Base-by-base conservation (phyloP, 1,139 yeast species). In the Yamadazyma sp. region DNA sequence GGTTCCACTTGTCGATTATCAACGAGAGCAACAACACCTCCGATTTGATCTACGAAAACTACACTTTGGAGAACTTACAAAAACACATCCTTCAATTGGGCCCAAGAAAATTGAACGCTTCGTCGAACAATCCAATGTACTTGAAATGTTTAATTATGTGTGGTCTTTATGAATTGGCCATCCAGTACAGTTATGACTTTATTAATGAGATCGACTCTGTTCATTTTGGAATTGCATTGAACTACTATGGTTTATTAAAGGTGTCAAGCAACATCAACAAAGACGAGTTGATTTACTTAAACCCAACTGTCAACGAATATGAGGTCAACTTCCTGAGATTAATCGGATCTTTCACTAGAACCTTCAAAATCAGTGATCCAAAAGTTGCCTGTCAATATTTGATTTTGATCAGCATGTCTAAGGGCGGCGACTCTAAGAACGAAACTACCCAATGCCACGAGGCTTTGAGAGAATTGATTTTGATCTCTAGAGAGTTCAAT, bases 331-430 rank as follows among this genome's bases (percentile, higher is more conserved):
- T 77, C 60, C 73, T 81, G 28, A 71, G 82, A 46, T 57, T 84
- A 34, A 52, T 84, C 36, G 87, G 86, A 0, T 77, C 82, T 12
- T 85, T 88, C 60, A 86, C 95, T 5, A 76, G 89, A 45, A 79
- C 82, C 11, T 90, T 92, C 69, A 84, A 89, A 53, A 77, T 80
- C 38, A 78, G 92, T 33, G 96, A 90, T 63, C 95, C 97, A 16
- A 78, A 82, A 53, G 87, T 86, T 41, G 97, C 97, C 0, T 86
- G 88, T 25, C 97, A 92, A 56, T 92, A 92, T 56, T 64, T 92
- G 39, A 73, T 86, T 21, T 67, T 87, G 48, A 80, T 90, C 29
- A 83, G 88, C 27, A 57, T 89, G 52, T 58, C 71, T 1, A 55
- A 64, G 31, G 70, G 70, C 24, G 69, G 67, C 9, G 43, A 60